These are phyloP conservation scores for Colletotrichum magnum DNA, from an alignment of 2,329 filamentous ascomycete species.

Conservation along the genomic window DNA sequence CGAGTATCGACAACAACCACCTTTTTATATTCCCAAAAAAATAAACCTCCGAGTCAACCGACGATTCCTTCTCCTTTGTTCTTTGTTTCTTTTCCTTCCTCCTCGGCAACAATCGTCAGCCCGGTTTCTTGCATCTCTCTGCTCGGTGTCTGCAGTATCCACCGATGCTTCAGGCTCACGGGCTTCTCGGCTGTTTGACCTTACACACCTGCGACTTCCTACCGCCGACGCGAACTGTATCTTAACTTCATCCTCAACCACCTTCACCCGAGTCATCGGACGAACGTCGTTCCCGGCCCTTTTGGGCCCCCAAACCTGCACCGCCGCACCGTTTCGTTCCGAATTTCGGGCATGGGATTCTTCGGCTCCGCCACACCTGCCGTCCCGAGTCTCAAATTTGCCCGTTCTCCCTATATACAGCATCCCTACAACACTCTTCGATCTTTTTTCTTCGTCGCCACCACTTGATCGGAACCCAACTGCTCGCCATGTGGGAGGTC, in stretches of 20 bases:
- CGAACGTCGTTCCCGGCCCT: not conserved
- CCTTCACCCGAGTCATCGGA: conserved; percentile 11
- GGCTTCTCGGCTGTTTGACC: conserved; percentile 28
- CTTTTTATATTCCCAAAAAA: too few relatives aligned
- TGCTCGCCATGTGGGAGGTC: conserved; percentile 69
- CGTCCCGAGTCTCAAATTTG: not conserved
- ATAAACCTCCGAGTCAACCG: not conserved
- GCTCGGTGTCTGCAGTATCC: conserved; percentile 17
- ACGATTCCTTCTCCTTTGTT: conserved; percentile 11
- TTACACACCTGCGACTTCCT: conserved; percentile 21
- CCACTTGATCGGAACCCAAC: not conserved
- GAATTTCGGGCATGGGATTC: conserved; percentile 26
- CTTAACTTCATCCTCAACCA: conserved; percentile 30
- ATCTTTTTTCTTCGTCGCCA: not conserved
- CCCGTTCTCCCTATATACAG: conserved; percentile 2
- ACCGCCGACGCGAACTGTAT: conserved; percentile 24
- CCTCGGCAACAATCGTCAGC: not conserved
- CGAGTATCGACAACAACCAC: not conserved
- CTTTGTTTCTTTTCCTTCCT: not conserved
- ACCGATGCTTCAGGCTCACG: conserved; percentile 3
- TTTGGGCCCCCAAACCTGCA: not conserved
- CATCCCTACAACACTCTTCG: conserved; percentile 6
- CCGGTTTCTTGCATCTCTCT: conserved; percentile 21
- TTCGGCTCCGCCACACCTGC: conserved; percentile 1
- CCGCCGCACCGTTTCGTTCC: not conserved